Percentiles rank a stretch among this genome's conserved stretches.
Conservation (phyloP, 441 rosid genomes). For the Viola pubescens region DNA sequence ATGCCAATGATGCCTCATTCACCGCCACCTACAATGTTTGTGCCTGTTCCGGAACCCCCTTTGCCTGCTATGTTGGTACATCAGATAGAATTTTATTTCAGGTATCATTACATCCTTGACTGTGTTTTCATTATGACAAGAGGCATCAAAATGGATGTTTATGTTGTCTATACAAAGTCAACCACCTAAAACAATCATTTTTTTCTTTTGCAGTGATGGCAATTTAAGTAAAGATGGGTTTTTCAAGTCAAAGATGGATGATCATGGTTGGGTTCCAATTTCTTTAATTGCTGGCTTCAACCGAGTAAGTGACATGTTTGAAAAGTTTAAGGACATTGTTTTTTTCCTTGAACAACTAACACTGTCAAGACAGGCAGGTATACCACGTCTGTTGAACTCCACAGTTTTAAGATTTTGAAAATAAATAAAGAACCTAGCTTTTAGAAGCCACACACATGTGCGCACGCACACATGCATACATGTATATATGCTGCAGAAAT, state of each 20-base stretch:
- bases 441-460: no score
- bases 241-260: slow-evolving; percentile 76
- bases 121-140: slow-evolving; percentile 8
- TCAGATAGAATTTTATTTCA: slow-evolving; percentile 84
- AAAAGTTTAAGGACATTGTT: slow-evolving; percentile 3
- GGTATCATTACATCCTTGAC: slow-evolving; percentile 32
- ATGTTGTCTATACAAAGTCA: slow-evolving; percentile 8
- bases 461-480: not conserved
- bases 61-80: slow-evolving; percentile 39
- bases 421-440: no score
- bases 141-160: slow-evolving; percentile 4
- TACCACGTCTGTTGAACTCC: no score
- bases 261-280: slow-evolving; percentile 74
- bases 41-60: slow-evolving; percentile 38
- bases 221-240: slow-evolving; percentile 62
- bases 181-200: slow-evolving; percentile 21
- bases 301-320: slow-evolving; percentile 38
- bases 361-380: no score
- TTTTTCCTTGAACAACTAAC: not conserved
- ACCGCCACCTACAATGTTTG: slow-evolving; percentile 32
- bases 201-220: slow-evolving; percentile 51
- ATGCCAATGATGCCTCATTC: slow-evolving; percentile 31
- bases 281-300: slow-evolving; percentile 68
- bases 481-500: not conserved
- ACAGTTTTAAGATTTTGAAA: no score